Percentiles rank a stretch among this genome's conserved stretches.
phyloP scores from a whole-genome alignment of 495 filamentous ascomycete genomes.

The Neurospora sp. region DNA sequence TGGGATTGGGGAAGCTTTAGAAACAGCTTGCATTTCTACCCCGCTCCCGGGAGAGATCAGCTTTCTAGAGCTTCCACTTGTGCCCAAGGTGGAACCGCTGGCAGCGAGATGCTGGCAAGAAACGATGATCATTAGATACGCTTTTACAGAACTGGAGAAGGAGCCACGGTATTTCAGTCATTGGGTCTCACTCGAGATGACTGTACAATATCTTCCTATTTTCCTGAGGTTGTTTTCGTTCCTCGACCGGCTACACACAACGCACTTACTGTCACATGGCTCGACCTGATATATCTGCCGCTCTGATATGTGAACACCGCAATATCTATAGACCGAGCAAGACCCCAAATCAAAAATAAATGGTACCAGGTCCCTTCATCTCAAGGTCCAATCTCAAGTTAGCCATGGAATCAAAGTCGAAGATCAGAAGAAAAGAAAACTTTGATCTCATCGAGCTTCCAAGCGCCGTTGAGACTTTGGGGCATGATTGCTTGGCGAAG shows the following conservation, averaged over 20 bases:
- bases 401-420: neutral
- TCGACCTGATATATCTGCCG: neutral
- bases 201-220: neutral
- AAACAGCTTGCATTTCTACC: neutral
- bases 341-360: neutral
- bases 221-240: neutral
- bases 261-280: neutral
- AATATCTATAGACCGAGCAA: neutral
- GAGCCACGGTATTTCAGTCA: too few species aligned
- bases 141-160: neutral
- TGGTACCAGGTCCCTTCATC: too few species aligned
- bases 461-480: neutral
- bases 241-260: neutral
- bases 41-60: neutral
- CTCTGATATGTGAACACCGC: neutral
- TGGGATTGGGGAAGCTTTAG: neutral
- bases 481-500: conserved; percentile 15
- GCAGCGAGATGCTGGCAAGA: neutral
- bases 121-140: neutral
- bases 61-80: neutral
- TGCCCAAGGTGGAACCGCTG: neutral
- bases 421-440: neutral
- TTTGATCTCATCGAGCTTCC: neutral
- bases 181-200: neutral
- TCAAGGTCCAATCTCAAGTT: too few species aligned